Evolutionary conservation across 2,329 filamentous ascomycete species (phyloP), one percentile per base, ranked within the genome.

Genomic region (Sporothrix dimorphospora): DNA sequence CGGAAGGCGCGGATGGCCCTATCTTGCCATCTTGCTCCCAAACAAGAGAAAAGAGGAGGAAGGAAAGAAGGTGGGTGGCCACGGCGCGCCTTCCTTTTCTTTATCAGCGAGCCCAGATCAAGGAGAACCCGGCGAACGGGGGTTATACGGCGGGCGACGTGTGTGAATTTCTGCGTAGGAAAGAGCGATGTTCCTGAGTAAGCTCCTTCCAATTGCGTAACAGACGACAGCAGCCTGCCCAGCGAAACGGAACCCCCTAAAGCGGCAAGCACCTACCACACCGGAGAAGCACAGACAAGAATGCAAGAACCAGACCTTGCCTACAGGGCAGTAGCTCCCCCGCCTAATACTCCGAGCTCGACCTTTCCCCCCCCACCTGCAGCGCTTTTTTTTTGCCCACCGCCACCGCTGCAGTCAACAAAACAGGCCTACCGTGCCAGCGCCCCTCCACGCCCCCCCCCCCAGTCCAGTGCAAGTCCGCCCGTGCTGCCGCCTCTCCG

Each of bases 141-240:
- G 14, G 30, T 67, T 67, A 34, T 67, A 24, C 63, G 24, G 42
- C 42, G 42, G 11, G 21, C 42, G 63, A 11, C 38, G 38, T 30
- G 16, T 30, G 38, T 61, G 65, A 45, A 63, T 57, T 72, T 69
- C 71, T 65, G 71, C 71, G 71, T 72, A 42, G 71, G 66, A 70
- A 72, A 72, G 71, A 72, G 66, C 71, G 71, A 72, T 34, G 24
- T 59, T 24, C 51, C 42, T 70, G 47, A 72, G 67, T 72, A 70
- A 70, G 67, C 71, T 72, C 55, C 71, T 65, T 42, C 45, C 71
- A 34, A 45, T 57, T 67, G 49, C 70, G 59, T 55, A 53, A 14
- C 47, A 45, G 51, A 27, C 45, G 49, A 59, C 30, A 21, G n/a
- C 47, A 16, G 34, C 47, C 66, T 63, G 34, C n/a, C 57, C 57